Evolutionary conservation across 2,329 filamentous ascomycete genomes (phyloP).

Genomic region (Fusarium hostae): DNA sequence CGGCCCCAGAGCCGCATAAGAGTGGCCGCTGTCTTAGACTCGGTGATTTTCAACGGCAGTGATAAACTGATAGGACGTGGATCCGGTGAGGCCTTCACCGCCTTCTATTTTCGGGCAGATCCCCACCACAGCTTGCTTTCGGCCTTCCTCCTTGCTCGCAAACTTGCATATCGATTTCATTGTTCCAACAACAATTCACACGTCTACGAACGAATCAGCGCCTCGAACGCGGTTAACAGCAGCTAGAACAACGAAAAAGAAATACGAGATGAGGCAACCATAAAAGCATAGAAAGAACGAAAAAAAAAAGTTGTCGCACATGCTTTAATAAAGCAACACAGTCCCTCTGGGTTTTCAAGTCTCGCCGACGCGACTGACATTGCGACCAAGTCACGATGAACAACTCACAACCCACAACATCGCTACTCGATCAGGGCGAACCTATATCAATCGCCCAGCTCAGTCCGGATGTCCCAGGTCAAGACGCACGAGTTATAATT

Average conservation of each 20-base stretch:
- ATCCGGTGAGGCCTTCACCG: constrained; percentile 22
- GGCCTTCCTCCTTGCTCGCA: constrained; percentile 23
- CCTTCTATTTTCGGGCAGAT: constrained; percentile 29
- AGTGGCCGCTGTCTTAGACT: neutral
- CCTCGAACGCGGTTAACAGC: constrained; percentile 5
- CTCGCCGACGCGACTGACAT: constrained; percentile 31
- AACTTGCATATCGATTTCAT: constrained; percentile 30
- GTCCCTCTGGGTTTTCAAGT: constrained; percentile 15
- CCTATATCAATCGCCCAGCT: constrained; percentile 67
- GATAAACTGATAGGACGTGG: constrained; percentile 10
- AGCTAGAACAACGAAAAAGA: neutral
- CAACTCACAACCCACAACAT: constrained; percentile 30
- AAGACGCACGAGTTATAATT: constrained; percentile 61
- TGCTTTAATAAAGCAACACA: constrained; percentile 10
- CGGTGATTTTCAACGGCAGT: constrained; percentile 1
- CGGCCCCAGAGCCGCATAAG: constrained; percentile 17
- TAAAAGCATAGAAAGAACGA: neutral
- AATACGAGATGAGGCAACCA: constrained; percentile 12
- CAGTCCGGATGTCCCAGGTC: constrained; percentile 57
- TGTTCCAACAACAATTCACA: constrained; percentile 3
- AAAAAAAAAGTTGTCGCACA: neutral
- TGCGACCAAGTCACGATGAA: constrained; percentile 42
- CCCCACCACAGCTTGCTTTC: constrained; percentile 32
- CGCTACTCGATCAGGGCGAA: constrained; percentile 45
- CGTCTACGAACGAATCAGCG: constrained; percentile 2